Conservation (phyloP, 495 filamentous ascomycete genomes). For the Annulohypoxylon stygium region DNA sequence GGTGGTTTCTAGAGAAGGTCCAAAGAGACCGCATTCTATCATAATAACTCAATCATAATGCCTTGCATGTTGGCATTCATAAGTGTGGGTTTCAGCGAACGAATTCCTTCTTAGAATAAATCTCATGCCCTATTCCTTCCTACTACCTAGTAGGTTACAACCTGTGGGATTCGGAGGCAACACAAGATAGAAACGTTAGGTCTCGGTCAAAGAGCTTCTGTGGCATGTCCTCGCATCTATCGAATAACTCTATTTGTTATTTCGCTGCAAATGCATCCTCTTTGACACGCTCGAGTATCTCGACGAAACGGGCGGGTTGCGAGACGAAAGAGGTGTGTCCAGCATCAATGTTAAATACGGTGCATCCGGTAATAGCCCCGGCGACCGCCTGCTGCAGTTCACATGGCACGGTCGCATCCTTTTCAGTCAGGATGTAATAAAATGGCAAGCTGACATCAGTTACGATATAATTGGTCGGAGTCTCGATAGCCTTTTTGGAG, state of each 20-base stretch:
- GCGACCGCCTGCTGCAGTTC: not conserved
- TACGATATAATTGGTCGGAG: slow-evolving; percentile 12
- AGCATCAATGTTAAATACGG: slow-evolving; percentile 9
- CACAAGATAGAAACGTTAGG: no score
- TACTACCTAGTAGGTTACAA: no score
- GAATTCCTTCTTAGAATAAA: not conserved
- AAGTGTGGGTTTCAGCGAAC: no score
- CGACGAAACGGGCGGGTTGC: slow-evolving; percentile 1
- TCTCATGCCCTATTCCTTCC: not conserved
- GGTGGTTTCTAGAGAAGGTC: not conserved
- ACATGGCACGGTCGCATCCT: not conserved
- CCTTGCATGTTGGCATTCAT: no score
- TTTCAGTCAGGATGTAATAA: slow-evolving; percentile 2
- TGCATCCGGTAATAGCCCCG: not conserved
- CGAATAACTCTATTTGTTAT: not conserved
- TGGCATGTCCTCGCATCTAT: not conserved
- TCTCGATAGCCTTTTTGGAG: slow-evolving; percentile 32
- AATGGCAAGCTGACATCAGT: not conserved
- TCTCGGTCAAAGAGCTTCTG: no score
- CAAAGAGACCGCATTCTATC: not conserved
- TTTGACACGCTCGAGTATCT: not conserved
- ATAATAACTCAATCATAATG: not conserved
- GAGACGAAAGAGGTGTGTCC: slow-evolving; percentile 4
- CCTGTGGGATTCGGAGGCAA: no score
- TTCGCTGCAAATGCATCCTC: slow-evolving; percentile 1